Conservation (phyloP, 495 filamentous ascomycete genomes). For the Podospora didyma region DNA sequence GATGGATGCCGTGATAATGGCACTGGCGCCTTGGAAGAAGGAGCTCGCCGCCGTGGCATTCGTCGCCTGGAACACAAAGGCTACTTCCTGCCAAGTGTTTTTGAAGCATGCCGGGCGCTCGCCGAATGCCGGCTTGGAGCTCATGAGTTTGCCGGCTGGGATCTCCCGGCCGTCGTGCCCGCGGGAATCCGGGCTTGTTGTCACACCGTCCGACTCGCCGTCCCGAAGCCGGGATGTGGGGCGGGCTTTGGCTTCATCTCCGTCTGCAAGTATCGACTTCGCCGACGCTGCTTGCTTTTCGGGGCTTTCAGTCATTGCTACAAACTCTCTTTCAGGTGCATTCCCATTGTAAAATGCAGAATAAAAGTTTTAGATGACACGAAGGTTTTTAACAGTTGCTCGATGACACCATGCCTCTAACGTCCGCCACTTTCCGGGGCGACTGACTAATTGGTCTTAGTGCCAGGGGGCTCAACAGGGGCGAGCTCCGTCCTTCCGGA, state of each 20-base stretch:
- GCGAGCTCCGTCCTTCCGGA: too few relatives aligned
- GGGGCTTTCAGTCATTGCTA: neutral
- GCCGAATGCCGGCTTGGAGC: neutral
- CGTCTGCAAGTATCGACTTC: neutral
- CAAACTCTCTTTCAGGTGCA: too few relatives aligned
- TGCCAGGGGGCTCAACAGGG: too few relatives aligned
- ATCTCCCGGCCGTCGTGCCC: neutral
- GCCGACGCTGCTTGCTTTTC: neutral
- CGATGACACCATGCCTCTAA: too few relatives aligned
- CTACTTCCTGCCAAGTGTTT: conserved; percentile 59
- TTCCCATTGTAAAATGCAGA: too few relatives aligned
- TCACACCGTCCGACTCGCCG: neutral
- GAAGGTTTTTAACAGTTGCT: too few relatives aligned
- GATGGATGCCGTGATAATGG: conserved; percentile 62
- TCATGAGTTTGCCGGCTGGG: neutral
- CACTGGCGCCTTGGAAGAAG: conserved; percentile 55
- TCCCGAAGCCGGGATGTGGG: neutral
- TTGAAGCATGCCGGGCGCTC: conserved; percentile 55
- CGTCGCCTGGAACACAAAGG: conserved; percentile 65
- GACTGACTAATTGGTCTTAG: too few relatives aligned
- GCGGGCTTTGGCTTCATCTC: neutral
- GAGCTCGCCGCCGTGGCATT: conserved; percentile 64
- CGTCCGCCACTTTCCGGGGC: too few relatives aligned
- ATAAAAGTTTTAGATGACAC: too few relatives aligned
- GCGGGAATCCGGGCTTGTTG: neutral